Evolutionary conservation across 805 yeast genomes (phyloP).

Genomic region (Kazachstania bromeliacearum): DNA sequence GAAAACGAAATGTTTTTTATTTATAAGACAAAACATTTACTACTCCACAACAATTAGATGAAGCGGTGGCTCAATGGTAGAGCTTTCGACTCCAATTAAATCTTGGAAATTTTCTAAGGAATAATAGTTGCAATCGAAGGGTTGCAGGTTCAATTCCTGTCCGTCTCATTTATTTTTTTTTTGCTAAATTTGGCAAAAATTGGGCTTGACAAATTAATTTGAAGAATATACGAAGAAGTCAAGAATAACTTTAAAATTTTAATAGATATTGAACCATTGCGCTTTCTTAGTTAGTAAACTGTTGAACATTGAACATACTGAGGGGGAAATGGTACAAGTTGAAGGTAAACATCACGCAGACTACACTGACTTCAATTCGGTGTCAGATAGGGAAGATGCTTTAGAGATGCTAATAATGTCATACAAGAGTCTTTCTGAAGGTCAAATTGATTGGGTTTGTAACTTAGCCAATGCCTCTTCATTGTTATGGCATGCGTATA

Average conservation of each 20-base stretch:
- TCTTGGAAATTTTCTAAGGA: slow-evolving; percentile 22
- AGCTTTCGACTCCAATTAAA: slow-evolving; percentile 55
- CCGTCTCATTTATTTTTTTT: slow-evolving; percentile 41
- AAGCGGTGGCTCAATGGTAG: slow-evolving; percentile 67
- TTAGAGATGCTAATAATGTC: slow-evolving; percentile 50
- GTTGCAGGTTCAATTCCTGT: slow-evolving; percentile 73
- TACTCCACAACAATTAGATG: no score
- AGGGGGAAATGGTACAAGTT: slow-evolving; percentile 3
- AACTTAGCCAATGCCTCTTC: slow-evolving; percentile 83
- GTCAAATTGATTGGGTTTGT: slow-evolving; percentile 75
- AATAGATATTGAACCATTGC: no score
- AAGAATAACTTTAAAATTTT: no score
- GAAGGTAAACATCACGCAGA: slow-evolving; percentile 60
- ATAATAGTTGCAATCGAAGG: slow-evolving; percentile 41
- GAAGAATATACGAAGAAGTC: no score
- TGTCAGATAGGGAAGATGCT: slow-evolving; percentile 39
- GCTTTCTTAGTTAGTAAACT: no score
- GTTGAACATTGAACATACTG: no score
- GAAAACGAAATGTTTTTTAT: no score
- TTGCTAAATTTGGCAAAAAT: not conserved
- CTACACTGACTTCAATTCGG: slow-evolving; percentile 42
- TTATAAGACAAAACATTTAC: no score
- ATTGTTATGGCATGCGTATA: slow-evolving; percentile 80
- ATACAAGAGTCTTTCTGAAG: slow-evolving; percentile 54
- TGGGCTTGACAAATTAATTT: no score